Conservation (phyloP, 192 early-diverging fungal species). For the Coemansia sp. region DNA sequence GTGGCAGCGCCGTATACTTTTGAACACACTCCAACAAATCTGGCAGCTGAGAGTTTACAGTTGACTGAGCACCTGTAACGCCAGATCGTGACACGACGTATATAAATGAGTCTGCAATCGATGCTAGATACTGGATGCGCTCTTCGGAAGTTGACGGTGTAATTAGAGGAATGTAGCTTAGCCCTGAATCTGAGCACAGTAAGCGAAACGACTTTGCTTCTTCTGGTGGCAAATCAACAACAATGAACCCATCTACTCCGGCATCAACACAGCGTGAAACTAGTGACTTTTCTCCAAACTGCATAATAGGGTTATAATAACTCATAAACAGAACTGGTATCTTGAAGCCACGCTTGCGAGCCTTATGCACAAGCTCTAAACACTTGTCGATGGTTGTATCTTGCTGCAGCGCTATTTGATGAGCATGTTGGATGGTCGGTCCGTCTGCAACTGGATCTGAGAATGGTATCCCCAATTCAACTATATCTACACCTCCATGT, state of each 20-base stretch:
- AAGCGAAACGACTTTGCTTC: conserved; percentile 84
- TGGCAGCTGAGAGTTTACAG: conserved; percentile 69
- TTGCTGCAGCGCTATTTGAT: conserved; percentile 74
- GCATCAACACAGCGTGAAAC: conserved; percentile 78
- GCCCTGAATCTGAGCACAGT: conserved; percentile 67
- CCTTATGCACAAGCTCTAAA: conserved; percentile 74
- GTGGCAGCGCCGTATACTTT: conserved; percentile 71
- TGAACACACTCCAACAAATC: conserved; percentile 72
- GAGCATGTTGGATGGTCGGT: conserved; percentile 90
- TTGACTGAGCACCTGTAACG: conserved; percentile 82
- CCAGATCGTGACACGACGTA: conserved; percentile 93
- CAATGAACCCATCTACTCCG: conserved; percentile 92
- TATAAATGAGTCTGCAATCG: conserved; percentile 88
- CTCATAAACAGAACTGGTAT: conserved; percentile 97
- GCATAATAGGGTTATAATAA: conserved; percentile 96
- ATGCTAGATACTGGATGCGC: conserved; percentile 73
- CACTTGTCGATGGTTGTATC: conserved; percentile 75
- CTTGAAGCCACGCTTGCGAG: conserved; percentile 76
- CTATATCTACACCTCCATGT: conserved; percentile 87
- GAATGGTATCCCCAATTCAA: conserved; percentile 98
- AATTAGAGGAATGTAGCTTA: conserved; percentile 85
- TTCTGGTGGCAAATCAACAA: conserved; percentile 96
- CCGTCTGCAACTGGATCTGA: conserved; percentile 97
- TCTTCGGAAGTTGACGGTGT: conserved; percentile 88
- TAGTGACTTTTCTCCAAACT: conserved; percentile 88